Evolutionary conservation across 495 filamentous ascomycete species (phyloP).

Genomic region (Xanthoparmelia taractica): DNA sequence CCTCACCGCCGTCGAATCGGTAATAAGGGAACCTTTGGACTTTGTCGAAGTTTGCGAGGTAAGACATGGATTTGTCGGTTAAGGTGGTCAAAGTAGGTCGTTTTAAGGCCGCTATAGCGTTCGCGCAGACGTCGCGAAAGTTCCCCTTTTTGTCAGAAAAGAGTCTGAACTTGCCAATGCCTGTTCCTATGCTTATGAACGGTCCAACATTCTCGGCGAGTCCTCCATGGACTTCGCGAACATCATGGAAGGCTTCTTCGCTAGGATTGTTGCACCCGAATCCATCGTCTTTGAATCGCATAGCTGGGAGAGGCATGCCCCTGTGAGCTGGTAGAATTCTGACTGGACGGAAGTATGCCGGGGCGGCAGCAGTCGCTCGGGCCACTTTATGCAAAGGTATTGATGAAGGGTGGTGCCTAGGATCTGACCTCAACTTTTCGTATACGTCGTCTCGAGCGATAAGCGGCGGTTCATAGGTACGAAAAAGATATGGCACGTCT

Average conservation of each 20-base stretch:
- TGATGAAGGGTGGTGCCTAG: slow-evolving; percentile 30
- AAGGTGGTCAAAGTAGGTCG: neutral
- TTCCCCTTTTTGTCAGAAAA: neutral
- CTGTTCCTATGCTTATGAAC: slow-evolving; percentile 9
- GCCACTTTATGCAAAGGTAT: slow-evolving; percentile 36
- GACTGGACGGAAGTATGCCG: slow-evolving; percentile 40
- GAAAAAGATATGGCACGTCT: neutral
- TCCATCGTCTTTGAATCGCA: slow-evolving; percentile 22
- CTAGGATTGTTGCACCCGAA: slow-evolving; percentile 28
- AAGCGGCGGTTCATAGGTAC: neutral
- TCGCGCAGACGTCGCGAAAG: neutral
- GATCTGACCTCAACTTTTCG: slow-evolving; percentile 13
- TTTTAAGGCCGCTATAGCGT: neutral
- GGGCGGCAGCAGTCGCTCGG: slow-evolving; percentile 44
- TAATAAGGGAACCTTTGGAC: slow-evolving; percentile 9
- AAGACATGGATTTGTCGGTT: neutral
- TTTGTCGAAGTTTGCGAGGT: neutral
- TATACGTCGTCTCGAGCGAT: neutral
- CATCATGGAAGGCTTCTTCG: slow-evolving; percentile 17
- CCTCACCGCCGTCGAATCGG: slow-evolving; percentile 11
- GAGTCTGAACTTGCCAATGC: neutral
- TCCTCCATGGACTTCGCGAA: neutral
- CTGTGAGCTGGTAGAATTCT: slow-evolving; percentile 7
- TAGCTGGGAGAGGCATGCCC: neutral
- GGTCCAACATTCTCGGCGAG: neutral